Evolutionary conservation across 1,139 yeast genomes (phyloP), one percentile per base, ranked within the genome.

Genomic region (Eremothecium gossypii): DNA sequence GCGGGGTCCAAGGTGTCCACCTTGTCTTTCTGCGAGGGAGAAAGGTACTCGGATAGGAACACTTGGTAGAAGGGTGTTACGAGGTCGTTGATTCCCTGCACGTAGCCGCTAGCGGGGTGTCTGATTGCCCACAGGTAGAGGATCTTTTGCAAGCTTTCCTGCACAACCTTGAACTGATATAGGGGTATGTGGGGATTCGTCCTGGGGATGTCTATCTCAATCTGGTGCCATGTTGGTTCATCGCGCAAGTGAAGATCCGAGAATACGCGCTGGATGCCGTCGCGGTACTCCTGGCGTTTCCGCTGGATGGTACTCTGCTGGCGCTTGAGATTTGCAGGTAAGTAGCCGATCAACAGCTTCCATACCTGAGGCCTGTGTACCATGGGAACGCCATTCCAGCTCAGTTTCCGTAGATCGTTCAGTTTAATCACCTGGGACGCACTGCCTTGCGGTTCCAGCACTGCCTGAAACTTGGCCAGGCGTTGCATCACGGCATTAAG

Each of bases 21-120:
- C 36, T 74, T 65, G 33, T 61, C 64, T 14, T 64, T 57, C 20
- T 62, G 58, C 4, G 60, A 49, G 30, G 51, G 51, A 8, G 58
- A 49, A 35, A 80, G 54, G 58, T 89, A 89, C 47, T 81, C 79
- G 2, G 79, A 71, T 41, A 93, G 63, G 57, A 91, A 91, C 0
- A 91, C 81, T 61, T 91, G 96, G 62, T 75, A 89, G 60, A 93
- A 87, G 1, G 99, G 98, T 0, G 97, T 91, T 12, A 82, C 87
- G 43, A 91, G 70, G 63, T 91, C 99, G 60, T 91, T 91, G 44
- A 91, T 93, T 26, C 99, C 99, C 64, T 91, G 99, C n/a, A 91
- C 99, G 62, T 91, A 91, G 3, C 99, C 99, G 58, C 93, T 80
- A 3, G 97, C 96, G 1, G 99, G 98, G 58, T 93, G 98, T 48